A percentile compares a stretch with the other conserved stretches of the same genome.
These are phyloP conservation scores for Ananas comosus DNA, from an alignment of 176 grass and related monocot species.

Conservation along the genomic window DNA sequence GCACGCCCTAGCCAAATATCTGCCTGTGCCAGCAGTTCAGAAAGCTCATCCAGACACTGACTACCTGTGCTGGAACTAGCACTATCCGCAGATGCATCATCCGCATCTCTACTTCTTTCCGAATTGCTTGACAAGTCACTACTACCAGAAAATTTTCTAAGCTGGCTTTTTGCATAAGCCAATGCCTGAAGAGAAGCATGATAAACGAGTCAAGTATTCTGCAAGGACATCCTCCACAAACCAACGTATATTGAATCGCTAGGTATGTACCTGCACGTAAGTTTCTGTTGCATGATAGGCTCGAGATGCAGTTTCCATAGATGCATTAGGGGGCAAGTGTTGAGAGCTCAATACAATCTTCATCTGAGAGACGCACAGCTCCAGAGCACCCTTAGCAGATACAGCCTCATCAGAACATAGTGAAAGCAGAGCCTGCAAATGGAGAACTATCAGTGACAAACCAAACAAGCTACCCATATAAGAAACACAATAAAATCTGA, in stretches of 20 bases:
- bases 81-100: conserved; percentile 52
- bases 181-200: conserved; percentile 41
- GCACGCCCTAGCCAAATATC: conserved; percentile 87
- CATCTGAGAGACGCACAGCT: conserved; percentile 78
- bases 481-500: too few relatives aligned
- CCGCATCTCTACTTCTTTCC: conserved; percentile 63
- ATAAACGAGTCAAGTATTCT: not conserved
- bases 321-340: conserved; percentile 66
- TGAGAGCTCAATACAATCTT: conserved; percentile 68
- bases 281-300: conserved; percentile 94
- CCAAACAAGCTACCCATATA: too few relatives aligned
- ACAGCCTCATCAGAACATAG: conserved; percentile 68
- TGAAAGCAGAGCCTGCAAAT: conserved; percentile 84
- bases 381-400: conserved; percentile 83
- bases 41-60: conserved; percentile 55
- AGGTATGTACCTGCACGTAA: conserved; percentile 80
- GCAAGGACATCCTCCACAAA: not conserved
- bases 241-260: not conserved
- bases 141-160: conserved; percentile 54
- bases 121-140: conserved; percentile 63
- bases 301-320: conserved; percentile 78
- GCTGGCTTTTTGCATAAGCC: conserved; percentile 59
- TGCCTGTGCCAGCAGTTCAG: conserved; percentile 58
- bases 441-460: not conserved
- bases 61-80: conserved; percentile 53